Evolutionary conservation across 2,329 filamentous ascomycete genomes (phyloP), one percentile per base, ranked within the genome.

Genomic region (Talaromyces sp.): DNA sequence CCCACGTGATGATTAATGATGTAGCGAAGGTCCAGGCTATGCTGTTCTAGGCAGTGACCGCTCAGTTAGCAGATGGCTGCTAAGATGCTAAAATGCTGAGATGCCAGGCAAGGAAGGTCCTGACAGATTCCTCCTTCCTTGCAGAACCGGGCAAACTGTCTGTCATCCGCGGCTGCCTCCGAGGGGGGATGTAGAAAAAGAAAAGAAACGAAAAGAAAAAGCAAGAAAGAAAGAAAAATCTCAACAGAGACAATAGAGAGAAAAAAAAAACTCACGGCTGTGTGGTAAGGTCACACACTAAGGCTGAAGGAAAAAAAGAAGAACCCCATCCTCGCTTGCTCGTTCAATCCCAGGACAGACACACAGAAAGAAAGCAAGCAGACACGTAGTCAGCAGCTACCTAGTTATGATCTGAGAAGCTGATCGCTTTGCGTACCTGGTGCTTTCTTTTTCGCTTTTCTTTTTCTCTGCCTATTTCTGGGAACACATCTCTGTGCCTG

Each of bases 101-200:
- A 47, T 47, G 35, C 27, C 11, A 27, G 39, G 56, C 24, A 59
- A 59, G 56, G 56, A 59, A 43, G 37, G 39, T n/a, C 24, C 37
- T 37, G 54, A 39, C 54, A 24, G 54, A 41, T 59, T 22, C 7
- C 27, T 45, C 37, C 50, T 59, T 57, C 54, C 62, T 64, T 64
- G 57, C 62, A 64, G 62, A 41, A 33, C 47, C 27, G 50, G 50
- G 3, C 33, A 63, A 58, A 57, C 52, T 57, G 52, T 57, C 54
- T 39, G 35, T 57, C 35, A 57, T 57, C 33, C 54, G 56, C 37
- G 22, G 33, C 35, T 43, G 35, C 39, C n/a, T 45, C 56, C 37
- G 39, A 31, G 47, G 37, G 5, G 27, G 19, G 9, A 37, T 3
- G 39, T n/a, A 56, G 35, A 37, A 57, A 63, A 63, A 47, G 35